phyloP scores from a whole-genome alignment of 768 basidiomycete genomes.

The Epithele typhae region DNA sequence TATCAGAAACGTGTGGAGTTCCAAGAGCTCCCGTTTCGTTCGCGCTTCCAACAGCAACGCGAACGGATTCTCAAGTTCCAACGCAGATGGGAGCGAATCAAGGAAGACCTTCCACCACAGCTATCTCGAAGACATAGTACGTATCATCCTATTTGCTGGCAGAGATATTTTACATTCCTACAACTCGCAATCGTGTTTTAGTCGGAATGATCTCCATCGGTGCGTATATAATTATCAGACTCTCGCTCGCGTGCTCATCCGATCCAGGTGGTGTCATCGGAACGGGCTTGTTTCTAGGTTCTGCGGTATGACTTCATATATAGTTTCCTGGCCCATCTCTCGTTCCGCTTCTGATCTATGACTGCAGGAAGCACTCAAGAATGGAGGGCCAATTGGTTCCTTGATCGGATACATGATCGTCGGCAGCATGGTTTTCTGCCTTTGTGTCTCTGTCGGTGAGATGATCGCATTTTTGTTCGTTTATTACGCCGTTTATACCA shows the following conservation, averaged over 20 bases:
- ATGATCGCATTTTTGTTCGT: slow-evolving; percentile 27
- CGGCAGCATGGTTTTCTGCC: slow-evolving; percentile 32
- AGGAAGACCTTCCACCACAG: slow-evolving; percentile 24
- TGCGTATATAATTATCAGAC: background rate
- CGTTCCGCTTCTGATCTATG: background rate
- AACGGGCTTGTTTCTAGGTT: slow-evolving; percentile 38
- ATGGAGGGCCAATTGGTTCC: slow-evolving; percentile 50
- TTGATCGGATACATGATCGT: slow-evolving; percentile 45
- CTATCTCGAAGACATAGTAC: slow-evolving; percentile 23
- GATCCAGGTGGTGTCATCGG: slow-evolving; percentile 30
- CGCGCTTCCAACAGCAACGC: background rate
- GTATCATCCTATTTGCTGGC: too few relatives aligned
- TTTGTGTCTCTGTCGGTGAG: slow-evolving; percentile 36
- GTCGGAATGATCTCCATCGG: slow-evolving; percentile 28
- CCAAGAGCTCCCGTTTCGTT: too few relatives aligned
- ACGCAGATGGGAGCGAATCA: slow-evolving; percentile 23
- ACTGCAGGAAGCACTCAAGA: slow-evolving; percentile 32
- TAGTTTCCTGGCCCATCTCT: background rate
- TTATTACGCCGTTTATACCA: background rate
- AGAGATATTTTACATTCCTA: background rate
- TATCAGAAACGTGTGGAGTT: too few relatives aligned
- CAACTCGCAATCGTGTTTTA: background rate
- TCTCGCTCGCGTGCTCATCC: background rate
- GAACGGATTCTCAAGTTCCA: slow-evolving; percentile 22
- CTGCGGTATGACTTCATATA: slow-evolving; percentile 12